A percentile compares a stretch with the other conserved stretches of the same genome.
phyloP scores from a whole-genome alignment of 345 rosid species.

The Arabidopsis thaliana region TAIR10.1 NC_003074.8:4649001-4649500 shows the following conservation, averaged over 20 bases:
- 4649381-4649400: slow-evolving; percentile 52
- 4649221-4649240: slow-evolving; percentile 53
- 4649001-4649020: slow-evolving; percentile 54
- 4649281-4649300: slow-evolving; percentile 43
- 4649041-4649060: slow-evolving; percentile 43
- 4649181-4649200: slow-evolving; percentile 73
- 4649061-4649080: slow-evolving; percentile 65
- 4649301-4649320: slow-evolving; percentile 69
- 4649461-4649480: slow-evolving; percentile 32
- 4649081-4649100: slow-evolving; percentile 60
- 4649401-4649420: slow-evolving; percentile 55
- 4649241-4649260: slow-evolving; percentile 69
- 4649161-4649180: slow-evolving; percentile 64
- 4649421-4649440: slow-evolving; percentile 39
- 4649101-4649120: slow-evolving; percentile 46
- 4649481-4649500: too few relatives aligned
- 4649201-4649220: slow-evolving; percentile 37
- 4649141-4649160: slow-evolving; percentile 51
- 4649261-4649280: slow-evolving; percentile 36
- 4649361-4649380: slow-evolving; percentile 52
- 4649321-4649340: slow-evolving; percentile 56
- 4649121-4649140: slow-evolving; percentile 56
- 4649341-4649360: slow-evolving; percentile 31
- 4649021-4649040: slow-evolving; percentile 57
- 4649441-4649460: slow-evolving; percentile 30